Evolutionary conservation across 78 protist species (phyloP).

Genomic region (Dictyostelium brefeldianum): DNA sequence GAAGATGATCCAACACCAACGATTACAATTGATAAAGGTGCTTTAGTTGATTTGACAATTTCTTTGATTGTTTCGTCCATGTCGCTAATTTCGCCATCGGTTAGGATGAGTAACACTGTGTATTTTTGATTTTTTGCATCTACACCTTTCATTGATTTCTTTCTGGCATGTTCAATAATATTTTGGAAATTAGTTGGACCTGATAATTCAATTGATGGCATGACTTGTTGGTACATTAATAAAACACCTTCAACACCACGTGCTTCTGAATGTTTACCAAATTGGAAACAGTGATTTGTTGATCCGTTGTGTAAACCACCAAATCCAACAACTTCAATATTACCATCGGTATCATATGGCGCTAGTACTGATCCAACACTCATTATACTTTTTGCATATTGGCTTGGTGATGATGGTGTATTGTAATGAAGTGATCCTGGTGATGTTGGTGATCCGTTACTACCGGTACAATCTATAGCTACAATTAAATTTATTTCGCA

Average conservation of each 20-base stretch:
- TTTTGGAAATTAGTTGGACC: constrained; percentile 78
- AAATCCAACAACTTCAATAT: constrained; percentile 87
- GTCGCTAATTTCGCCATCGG: too few relatives aligned
- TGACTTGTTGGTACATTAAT: background rate
- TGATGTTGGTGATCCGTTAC: constrained; percentile 79
- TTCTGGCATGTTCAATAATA: background rate
- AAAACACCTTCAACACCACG: constrained; percentile 55
- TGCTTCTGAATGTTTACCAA: constrained; percentile 5
- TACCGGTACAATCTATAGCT: constrained; percentile 94
- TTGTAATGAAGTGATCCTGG: constrained; percentile 83
- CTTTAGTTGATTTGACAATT: constrained; percentile 43
- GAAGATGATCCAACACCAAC: constrained; percentile 91
- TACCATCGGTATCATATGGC: constrained; percentile 33
- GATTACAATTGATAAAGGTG: constrained; percentile 80
- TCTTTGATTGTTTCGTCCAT: background rate
- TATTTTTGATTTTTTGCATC: background rate
- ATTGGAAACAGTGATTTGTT: constrained; percentile 82
- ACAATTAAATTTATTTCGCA: constrained; percentile 63
- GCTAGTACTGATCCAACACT: constrained; percentile 17
- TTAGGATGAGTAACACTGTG: too few relatives aligned
- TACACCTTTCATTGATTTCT: constrained; percentile 5
- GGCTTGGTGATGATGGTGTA: background rate
- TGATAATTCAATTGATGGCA: constrained; percentile 17
- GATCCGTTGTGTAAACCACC: constrained; percentile 81
- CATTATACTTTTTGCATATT: background rate